phyloP scores from a whole-genome alignment of 495 filamentous ascomycete species.

The Usnea hakonensis region DNA sequence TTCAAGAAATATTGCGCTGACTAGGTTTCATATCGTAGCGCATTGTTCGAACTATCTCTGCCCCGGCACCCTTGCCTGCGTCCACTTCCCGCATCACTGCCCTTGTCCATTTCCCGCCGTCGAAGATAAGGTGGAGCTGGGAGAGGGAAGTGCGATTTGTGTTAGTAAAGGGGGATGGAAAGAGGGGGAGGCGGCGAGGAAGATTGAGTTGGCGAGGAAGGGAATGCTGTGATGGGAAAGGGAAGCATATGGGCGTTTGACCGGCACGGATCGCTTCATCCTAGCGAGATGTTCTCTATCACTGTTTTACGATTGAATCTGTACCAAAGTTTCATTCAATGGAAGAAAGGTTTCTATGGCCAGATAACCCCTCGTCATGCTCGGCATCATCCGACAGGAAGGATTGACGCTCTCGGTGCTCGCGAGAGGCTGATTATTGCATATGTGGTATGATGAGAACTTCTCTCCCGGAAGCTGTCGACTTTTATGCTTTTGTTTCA shows the following conservation, averaged over 20 bases:
- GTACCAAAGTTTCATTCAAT: too few species aligned
- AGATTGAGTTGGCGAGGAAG: slow-evolving; percentile 76
- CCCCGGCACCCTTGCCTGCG: slow-evolving; percentile 80
- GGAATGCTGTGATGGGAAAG: slow-evolving; percentile 57
- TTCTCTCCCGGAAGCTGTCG: too few species aligned
- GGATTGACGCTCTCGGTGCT: too few species aligned
- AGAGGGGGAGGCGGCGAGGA: slow-evolving; percentile 62
- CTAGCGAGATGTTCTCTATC: not conserved
- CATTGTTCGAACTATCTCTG: slow-evolving; percentile 88
- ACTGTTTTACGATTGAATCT: too few species aligned
- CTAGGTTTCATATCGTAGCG: slow-evolving; percentile 44
- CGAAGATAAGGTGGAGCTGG: slow-evolving; percentile 84
- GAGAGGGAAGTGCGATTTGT: slow-evolving; percentile 73
- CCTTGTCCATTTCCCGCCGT: slow-evolving; percentile 73
- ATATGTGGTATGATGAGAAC: too few species aligned
- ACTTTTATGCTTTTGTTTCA: too few species aligned
- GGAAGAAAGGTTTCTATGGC: too few species aligned
- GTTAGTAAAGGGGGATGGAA: slow-evolving; percentile 75
- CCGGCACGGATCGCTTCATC: not conserved
- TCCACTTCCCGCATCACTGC: slow-evolving; percentile 89
- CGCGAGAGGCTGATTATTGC: too few species aligned
- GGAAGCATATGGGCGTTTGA: not conserved
- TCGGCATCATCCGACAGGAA: too few species aligned
- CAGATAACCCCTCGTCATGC: too few species aligned
- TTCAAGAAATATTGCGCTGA: too few species aligned